Base-by-base conservation (phyloP, 192 early-diverging fungal species). In the Entophlyctis luteolus region DNA sequence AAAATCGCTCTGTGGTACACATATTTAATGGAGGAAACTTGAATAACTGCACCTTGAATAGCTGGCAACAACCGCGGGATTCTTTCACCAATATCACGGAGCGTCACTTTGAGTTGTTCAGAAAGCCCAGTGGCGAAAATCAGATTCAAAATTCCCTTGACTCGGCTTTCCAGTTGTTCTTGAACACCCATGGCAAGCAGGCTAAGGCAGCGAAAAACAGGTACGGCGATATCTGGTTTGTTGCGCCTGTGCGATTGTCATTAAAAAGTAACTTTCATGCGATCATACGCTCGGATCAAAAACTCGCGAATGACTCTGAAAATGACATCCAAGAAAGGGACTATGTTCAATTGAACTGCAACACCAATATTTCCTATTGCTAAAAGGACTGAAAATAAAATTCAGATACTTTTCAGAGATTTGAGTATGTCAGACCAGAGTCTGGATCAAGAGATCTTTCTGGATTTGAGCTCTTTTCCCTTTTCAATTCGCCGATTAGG, bases 71-170 rank as follows among this genome's bases (percentile, higher is more conserved):
- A 75, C 31, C 91, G 89, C 58, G 87, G 86, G 66, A 96, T 95
- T 77, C 89, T 82, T 49, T 77, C 81, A 57, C 89, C 87, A 33
- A 98, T 75, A 42, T 93, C 85, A 16, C 80, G 79, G 65, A 98
- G 77, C 10, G 94, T 89, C 48, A 88, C 78, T n/a, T 87, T 85
- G 50, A 98, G 74, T 32, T 88, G 78, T 48, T 91, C 86, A 62
- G 84, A 93, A 35, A 98, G 76, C 22, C 95, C 95, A 18, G 86
- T 83, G 2, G 88, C 83, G 65, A 98, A 96, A 91, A 98, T 95
- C 55, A 91, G 77, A 57, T 96, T 93, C 47, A 97, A 66, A 18
- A 97, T 69, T 25, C 91, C 91, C 53, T 90, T 88, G 83, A 96
- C 83, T 3, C 63, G 48, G 27, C 25, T n/a, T 55, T 66, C 63